Conservation (phyloP, 2,329 filamentous ascomycete species). For the Phoma herbarum region DNA sequence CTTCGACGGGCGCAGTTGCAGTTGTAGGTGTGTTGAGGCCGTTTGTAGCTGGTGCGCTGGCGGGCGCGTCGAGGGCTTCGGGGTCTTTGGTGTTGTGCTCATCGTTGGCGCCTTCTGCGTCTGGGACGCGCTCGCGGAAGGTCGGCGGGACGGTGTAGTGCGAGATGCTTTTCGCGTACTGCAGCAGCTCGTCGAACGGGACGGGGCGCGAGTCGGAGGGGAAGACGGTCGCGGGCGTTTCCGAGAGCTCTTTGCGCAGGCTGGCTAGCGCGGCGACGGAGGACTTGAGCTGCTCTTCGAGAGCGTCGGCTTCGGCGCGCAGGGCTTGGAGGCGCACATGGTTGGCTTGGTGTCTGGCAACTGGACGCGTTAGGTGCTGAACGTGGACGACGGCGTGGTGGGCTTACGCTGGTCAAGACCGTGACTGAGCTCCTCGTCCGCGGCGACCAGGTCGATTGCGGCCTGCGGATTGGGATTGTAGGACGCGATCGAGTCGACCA, state of each 20-base stretch:
- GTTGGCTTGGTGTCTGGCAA: conserved; percentile 79
- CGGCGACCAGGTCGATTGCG: conserved; percentile 73
- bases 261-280: conserved; percentile 74
- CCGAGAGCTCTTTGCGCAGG: conserved; percentile 76
- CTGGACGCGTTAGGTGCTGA: conserved; percentile 52
- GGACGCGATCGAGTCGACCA: conserved; percentile 82
- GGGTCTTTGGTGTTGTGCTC: conserved; percentile 28
- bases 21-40: conserved; percentile 41
- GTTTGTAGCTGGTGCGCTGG: conserved; percentile 40
- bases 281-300: conserved; percentile 77
- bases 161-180: conserved; percentile 80
- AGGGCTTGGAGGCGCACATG: conserved; percentile 72
- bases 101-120: conserved; percentile 7
- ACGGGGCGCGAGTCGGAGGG: conserved; percentile 60
- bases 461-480: conserved; percentile 78
- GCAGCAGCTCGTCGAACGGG: conserved; percentile 76
- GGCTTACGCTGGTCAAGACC: conserved; percentile 70
- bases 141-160: conserved; percentile 79
- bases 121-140: conserved; percentile 45
- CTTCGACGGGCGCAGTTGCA: conserved; percentile 35
- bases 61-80: conserved; percentile 30
- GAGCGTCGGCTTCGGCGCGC: conserved; percentile 69
- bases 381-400: neutral
- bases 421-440: conserved; percentile 72
- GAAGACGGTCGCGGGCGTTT: conserved; percentile 49